Evolutionary conservation across 2,329 filamentous ascomycete species (phyloP), one percentile per base, ranked within the genome.

Genomic region (Catunica adiposa): DNA sequence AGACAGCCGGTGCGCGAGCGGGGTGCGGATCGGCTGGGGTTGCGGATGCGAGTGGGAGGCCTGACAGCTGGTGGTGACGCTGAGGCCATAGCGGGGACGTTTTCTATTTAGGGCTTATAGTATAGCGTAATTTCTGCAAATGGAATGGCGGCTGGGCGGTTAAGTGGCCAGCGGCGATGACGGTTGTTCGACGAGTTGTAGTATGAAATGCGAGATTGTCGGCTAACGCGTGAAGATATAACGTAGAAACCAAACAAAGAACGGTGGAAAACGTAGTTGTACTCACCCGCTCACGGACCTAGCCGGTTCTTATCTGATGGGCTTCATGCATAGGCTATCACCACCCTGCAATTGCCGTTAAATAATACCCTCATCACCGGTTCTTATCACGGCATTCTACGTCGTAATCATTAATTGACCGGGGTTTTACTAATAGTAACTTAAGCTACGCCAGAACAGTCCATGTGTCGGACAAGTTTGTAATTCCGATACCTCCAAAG

Each of bases 1-100:
- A 51, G 25, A 14, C 48, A 51, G 15, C 48, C 48, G 26, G 29
- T 29, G 29, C 48, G 48, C 15, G 48, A 51, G 48, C 48, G 48
- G 48, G 48, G 48, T 14, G 48, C 48, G 1, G 48, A 51, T 9
- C 48, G 48, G 26, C 48, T 34, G 11, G 25, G 48, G 48, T 34
- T 34, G 48, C 48, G 48, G 25, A 29, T 51, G 25, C 48, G 48
- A 14, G 29, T 51, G 48, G 48, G 48, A 7, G 25, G 48, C 25
- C 8, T 31, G 11, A 11, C 20, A 4, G 46, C 14, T 9, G 26
- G 48, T 9, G 48, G 48, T 9, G 40, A 22, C 40, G 40, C 5
- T 34, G 29, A 34, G 29, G 5, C 29, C 29, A 34, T 34, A 34
- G 11, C 29, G 11, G 11, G 5, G 29, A 34, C 29, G n/a, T 34